Conservation (phyloP, 2,329 filamentous ascomycete genomes). For the Fusarium poae region DNA sequence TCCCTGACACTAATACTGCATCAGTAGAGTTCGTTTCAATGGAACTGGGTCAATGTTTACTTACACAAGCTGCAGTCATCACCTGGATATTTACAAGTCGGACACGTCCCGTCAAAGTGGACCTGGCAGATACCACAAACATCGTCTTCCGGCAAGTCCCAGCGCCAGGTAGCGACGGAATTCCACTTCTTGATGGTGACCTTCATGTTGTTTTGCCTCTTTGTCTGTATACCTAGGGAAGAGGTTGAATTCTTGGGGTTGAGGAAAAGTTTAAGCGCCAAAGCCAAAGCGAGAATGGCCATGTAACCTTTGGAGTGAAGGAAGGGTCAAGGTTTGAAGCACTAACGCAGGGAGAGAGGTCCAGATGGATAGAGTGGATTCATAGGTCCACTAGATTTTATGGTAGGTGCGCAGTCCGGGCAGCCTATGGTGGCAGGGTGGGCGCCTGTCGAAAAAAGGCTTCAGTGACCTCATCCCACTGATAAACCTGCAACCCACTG, state of each 20-base stretch:
- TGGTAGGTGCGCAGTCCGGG: neutral
- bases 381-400: neutral
- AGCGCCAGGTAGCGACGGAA: constrained; percentile 95
- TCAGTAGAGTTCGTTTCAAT: constrained; percentile 26
- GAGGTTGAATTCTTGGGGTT: constrained; percentile 4
- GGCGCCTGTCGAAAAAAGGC: constrained; percentile 18
- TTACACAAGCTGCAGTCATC: constrained; percentile 93
- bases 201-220: constrained; percentile 74
- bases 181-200: constrained; percentile 95
- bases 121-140: constrained; percentile 99
- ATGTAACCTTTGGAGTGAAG: constrained; percentile 27
- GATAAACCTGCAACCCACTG: constrained; percentile 31
- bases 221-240: neutral
- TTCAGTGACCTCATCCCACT: constrained; percentile 47
- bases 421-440: neutral
- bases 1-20: constrained; percentile 77
- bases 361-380: constrained; percentile 4
- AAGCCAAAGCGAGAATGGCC: constrained; percentile 29
- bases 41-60: constrained; percentile 53
- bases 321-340: constrained; percentile 33
- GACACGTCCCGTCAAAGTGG: constrained; percentile 97
- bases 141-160: constrained; percentile 97
- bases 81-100: constrained; percentile 96
- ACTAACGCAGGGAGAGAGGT: constrained; percentile 25
- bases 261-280: constrained; percentile 21